Base-by-base conservation (phyloP, 495 filamentous ascomycete genomes). In the Letharia lupina region DNA sequence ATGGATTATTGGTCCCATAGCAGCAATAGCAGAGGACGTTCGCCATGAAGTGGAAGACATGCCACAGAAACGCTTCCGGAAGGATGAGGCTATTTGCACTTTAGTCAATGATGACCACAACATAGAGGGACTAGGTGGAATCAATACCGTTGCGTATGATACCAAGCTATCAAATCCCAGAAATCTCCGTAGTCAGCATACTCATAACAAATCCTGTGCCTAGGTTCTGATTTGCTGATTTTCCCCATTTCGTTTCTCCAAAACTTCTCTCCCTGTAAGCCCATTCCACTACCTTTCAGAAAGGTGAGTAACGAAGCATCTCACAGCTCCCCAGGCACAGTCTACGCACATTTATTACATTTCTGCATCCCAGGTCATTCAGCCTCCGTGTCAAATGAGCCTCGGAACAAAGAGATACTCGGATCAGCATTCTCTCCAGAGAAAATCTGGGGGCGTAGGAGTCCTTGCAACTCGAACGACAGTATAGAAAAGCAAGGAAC, bases 61-160 rank as follows among this genome's bases (percentile, higher is more conserved):
- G 64, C 69, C 70, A 72, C 10, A 70, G 45, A 28, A 72, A 70
- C 1, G 66, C 60, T 63, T 72, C 70, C 7, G 69, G 69, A 52
- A 72, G 40, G n/a, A 72, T 62, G n/a, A 70, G 65, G 10, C 62
- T 64, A 45, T 2, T 13, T 5, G n/a, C 40, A n/a, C 9, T 35
- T 47, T 6, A 61, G n/a, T 44, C 28, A 44, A 41, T 18, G 18
- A 66, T 44, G 39, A 10, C 10, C 42, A 31, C 18, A 1, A 66
- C 13, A 57, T 52, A 1, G 2, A n/a, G 8, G 20, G 18, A n/a
- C 9, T 37, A 40, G 42, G 3, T 40, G 20, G 44, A 23, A 37
- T 23, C 2, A 39, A 35, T 45, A 63, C 61, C 45, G 40, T 11
- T 65, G 50, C 9, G 1, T 23, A 31, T 42, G 18, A n/a, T 68